These are phyloP conservation scores for Fusarium mexicanum DNA, from an alignment of 2,329 filamentous ascomycete species.

Conservation along the genomic window DNA sequence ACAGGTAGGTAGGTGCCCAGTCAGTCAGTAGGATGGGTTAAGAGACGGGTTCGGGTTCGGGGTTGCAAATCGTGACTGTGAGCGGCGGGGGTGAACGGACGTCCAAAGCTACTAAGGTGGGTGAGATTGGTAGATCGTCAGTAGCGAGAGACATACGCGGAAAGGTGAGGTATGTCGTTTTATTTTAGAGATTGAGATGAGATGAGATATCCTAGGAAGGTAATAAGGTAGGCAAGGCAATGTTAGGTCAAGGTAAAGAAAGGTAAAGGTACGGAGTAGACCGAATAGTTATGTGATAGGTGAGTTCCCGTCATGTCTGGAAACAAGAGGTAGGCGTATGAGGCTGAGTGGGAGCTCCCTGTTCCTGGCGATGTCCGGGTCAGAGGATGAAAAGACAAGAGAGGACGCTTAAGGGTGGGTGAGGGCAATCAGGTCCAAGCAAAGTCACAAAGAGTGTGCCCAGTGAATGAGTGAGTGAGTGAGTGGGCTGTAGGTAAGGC, in stretches of 20 bases:
- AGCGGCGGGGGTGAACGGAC: constrained; percentile 25
- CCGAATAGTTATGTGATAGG: constrained; percentile 6
- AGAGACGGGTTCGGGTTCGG: constrained; percentile 1
- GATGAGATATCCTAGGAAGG: not conserved
- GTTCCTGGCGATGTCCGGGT: constrained; percentile 27
- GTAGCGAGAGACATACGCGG: not conserved
- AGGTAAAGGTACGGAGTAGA: constrained; percentile 16
- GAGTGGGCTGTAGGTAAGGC: not conserved
- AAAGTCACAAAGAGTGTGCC: not conserved
- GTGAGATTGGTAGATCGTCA: constrained; percentile 6
- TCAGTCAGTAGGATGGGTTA: not conserved
- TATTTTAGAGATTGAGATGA: not conserved
- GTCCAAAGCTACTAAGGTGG: constrained; percentile 14
- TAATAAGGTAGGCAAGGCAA: not conserved
- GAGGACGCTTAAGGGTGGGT: not conserved
- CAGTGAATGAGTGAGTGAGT: not conserved
- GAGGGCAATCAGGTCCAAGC: not conserved
- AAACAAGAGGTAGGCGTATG: constrained; percentile 7
- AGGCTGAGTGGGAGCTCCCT: constrained; percentile 25
- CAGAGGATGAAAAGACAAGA: not conserved
- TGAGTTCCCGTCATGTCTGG: constrained; percentile 48
- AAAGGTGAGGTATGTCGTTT: not conserved
- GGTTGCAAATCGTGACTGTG: constrained; percentile 23
- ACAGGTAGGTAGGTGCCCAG: not conserved
- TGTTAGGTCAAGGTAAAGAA: not conserved